Conservation (phyloP, 805 yeast species). For the Hanseniaspora mollemarum region DNA sequence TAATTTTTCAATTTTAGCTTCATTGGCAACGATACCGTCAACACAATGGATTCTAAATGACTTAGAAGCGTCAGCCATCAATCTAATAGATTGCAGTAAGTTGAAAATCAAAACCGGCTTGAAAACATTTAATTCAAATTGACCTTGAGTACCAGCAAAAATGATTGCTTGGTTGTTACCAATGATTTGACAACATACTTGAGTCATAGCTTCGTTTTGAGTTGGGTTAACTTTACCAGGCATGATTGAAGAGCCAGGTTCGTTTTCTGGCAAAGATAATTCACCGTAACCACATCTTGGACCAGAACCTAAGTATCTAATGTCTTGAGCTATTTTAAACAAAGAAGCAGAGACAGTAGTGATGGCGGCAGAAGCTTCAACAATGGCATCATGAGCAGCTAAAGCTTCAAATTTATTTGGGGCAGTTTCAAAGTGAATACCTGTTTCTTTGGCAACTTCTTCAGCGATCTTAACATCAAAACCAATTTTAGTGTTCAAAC, state of each 20-base stretch:
- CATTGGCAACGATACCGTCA: conserved; percentile 84
- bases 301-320: conserved; percentile 95
- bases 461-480: conserved; percentile 80
- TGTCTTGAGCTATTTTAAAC: conserved; percentile 94
- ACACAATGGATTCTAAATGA: conserved; percentile 94
- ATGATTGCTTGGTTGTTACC: conserved; percentile 94
- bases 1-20: conserved; percentile 71
- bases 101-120: conserved; percentile 92
- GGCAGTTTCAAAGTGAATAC: conserved; percentile 81
- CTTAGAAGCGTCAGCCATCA: conserved; percentile 76
- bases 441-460: conserved; percentile 75
- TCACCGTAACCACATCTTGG: conserved; percentile 99
- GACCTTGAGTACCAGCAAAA: conserved; percentile 97
- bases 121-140: conserved; percentile 95
- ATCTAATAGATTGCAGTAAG: conserved; percentile 74
- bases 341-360: conserved; percentile 89
- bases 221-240: conserved; percentile 99
- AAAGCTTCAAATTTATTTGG: conserved; percentile 98
- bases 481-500: conserved; percentile 86
- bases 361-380: conserved; percentile 93
- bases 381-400: conserved; percentile 97
- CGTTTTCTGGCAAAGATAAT: conserved; percentile 88
- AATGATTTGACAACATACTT: conserved; percentile 95
- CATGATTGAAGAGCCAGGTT: conserved; percentile 98
- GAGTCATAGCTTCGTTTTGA: conserved; percentile 96